Evolutionary conservation across 805 yeast species (phyloP).

Genomic region (Metschnikowia vanudenii): DNA sequence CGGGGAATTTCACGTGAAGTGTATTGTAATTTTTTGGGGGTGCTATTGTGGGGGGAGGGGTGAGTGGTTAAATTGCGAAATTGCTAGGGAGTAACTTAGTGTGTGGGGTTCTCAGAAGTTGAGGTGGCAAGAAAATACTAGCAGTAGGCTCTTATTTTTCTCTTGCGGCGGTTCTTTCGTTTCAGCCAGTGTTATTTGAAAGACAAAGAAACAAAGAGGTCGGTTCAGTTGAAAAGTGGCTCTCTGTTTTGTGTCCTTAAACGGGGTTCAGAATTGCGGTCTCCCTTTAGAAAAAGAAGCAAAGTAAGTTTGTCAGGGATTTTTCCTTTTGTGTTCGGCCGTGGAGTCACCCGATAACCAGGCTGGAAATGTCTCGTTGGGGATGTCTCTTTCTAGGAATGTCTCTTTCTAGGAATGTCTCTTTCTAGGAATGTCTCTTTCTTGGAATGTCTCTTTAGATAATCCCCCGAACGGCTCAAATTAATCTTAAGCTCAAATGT

Average conservation of each 20-base stretch:
- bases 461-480: too few species aligned
- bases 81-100: constrained; percentile 3
- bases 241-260: not conserved
- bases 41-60: not conserved
- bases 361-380: not conserved
- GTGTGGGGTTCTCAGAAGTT: not conserved
- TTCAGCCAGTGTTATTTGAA: too few species aligned
- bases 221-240: not conserved
- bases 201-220: not conserved
- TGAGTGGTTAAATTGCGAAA: constrained; percentile 7
- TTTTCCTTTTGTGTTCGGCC: constrained; percentile 3
- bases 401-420: too few species aligned
- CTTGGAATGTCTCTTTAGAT: too few species aligned
- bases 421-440: too few species aligned
- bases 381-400: too few species aligned
- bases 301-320: not conserved
- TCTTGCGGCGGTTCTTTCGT: not conserved
- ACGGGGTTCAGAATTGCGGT: not conserved
- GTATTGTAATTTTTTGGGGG: not conserved
- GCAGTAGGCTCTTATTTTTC: too few species aligned
- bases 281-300: constrained; percentile 1
- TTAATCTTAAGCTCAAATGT: too few species aligned
- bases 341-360: not conserved
- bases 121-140: not conserved
- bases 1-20: too few species aligned